Base-by-base conservation (phyloP, 371 early-diverging fungal genomes). In the Mortierella sp. region DNA sequence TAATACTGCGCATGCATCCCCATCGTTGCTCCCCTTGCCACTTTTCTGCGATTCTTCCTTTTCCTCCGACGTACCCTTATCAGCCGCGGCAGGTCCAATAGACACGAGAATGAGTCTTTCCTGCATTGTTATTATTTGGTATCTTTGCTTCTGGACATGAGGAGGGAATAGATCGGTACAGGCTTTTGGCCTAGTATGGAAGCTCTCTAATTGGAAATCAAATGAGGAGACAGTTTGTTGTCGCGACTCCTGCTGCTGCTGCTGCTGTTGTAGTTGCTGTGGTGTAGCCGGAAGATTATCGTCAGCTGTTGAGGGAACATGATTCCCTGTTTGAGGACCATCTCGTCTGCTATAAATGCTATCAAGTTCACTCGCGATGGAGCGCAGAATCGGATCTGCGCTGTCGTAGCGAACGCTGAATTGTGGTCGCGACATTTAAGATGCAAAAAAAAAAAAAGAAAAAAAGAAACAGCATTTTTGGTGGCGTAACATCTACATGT, bases 81-180 rank as follows among this genome's bases (percentile, higher is more conserved):
- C n/a, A n/a, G 21, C 38, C 21, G 36, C 3, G 19, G 24, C 32
- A 52, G 70, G 58, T 4, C 61, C 68, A 22, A 66, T 65, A n/a
- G 76, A 69, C 13, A 81, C 13, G 2, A 81, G 58, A 22, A 81
- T 58, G 9, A 81, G 72, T 10, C 82, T 59, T 28, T 81, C 82
- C 38, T 72, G 72, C 50, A 76, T 67, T 15, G 69, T 48, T 57
- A 81, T 72, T 16, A 22, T 55, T 1, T 63, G 62, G 40, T 72
- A 72, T 10, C 60, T 66, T 22, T 52, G 22, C 45, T 69, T 62
- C 28, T 69, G 70, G 9, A 76, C 64, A 8, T 33, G 62, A 19
- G 65, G 70, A 3, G 82, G 76, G 47, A 69, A 81, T 1, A 81
- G 67, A 16, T 62, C 67, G 8, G 22, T 45, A n/a, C 64, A 65